A percentile compares a stretch with the other conserved stretches of the same genome.
These are phyloP conservation scores for Austroboletus niveus DNA, from an alignment of 1,284 basidiomycete genomes.

Conservation along the genomic window DNA sequence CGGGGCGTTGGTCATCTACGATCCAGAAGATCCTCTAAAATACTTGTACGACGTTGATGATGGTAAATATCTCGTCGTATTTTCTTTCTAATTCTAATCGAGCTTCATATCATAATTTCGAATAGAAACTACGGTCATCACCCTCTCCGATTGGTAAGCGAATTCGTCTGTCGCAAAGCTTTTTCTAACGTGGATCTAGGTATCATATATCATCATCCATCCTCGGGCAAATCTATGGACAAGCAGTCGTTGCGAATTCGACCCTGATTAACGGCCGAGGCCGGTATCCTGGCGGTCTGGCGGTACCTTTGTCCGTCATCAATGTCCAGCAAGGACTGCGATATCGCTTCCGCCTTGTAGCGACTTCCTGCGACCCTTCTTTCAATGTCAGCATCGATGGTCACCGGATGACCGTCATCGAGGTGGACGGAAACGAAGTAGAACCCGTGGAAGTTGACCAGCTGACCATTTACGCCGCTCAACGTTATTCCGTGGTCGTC, in stretches of 20 bases:
- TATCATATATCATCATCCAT: constrained; percentile 22
- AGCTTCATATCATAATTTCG: background rate
- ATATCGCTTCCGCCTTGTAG: constrained; percentile 36
- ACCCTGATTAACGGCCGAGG: constrained; percentile 25
- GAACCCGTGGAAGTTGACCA: constrained; percentile 41
- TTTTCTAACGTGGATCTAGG: constrained; percentile 17
- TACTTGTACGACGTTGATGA: constrained; percentile 41
- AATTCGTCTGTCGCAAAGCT: background rate
- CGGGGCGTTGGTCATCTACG: constrained; percentile 41
- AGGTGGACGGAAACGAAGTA: constrained; percentile 47
- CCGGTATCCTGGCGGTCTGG: constrained; percentile 37
- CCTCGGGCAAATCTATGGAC: constrained; percentile 13
- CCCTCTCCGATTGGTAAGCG: constrained; percentile 32
- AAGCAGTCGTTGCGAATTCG: background rate
- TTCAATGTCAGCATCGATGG: constrained; percentile 43
- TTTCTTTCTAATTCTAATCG: background rate
- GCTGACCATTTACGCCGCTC: constrained; percentile 39
- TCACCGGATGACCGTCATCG: constrained; percentile 45
- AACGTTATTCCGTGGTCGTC: constrained; percentile 10
- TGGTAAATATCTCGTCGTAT: constrained; percentile 22
- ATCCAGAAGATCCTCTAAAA: constrained; percentile 35
- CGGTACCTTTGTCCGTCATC: constrained; percentile 34
- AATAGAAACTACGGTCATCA: constrained; percentile 30
- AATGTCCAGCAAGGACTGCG: constrained; percentile 24
- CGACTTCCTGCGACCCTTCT: constrained; percentile 33